Evolutionary conservation across 2,329 filamentous ascomycete genomes (phyloP).

Genomic region (Phaeoacremonium minimum): DNA sequence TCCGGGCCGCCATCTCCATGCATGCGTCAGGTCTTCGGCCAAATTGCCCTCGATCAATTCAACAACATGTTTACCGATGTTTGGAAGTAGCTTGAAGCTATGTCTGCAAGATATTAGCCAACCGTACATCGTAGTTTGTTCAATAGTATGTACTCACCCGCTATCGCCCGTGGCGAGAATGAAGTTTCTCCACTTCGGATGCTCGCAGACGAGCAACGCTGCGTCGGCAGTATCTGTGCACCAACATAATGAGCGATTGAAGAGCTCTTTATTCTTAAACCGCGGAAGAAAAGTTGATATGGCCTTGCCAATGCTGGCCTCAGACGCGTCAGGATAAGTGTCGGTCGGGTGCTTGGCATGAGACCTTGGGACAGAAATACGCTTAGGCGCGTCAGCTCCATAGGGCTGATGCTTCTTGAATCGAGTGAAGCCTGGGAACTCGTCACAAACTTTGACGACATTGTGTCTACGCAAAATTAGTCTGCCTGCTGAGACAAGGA

Average conservation of each 20-base stretch:
- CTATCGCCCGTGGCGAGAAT: conserved; percentile 41
- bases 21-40: conserved; percentile 28
- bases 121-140: no score
- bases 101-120: conserved; percentile 23
- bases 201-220: conserved; percentile 26
- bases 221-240: conserved; percentile 28
- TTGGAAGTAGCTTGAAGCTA: conserved; percentile 39
- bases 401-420: conserved; percentile 27
- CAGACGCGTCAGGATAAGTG: conserved; percentile 27
- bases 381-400: conserved; percentile 19
- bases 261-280: conserved; percentile 20
- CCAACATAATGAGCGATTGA: conserved; percentile 27
- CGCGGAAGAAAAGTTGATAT: conserved; percentile 23
- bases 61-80: conserved; percentile 40
- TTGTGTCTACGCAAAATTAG: no score
- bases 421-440: conserved; percentile 32
- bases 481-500: no score
- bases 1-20: conserved; percentile 40
- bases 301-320: conserved; percentile 20
- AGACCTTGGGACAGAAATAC: conserved; percentile 26
- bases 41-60: conserved; percentile 35
- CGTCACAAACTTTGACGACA: conserved; percentile 30
- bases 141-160: conserved; percentile 36
- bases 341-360: conserved; percentile 30
- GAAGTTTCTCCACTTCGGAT: conserved; percentile 36